Percentiles rank a stretch among this genome's conserved stretches.
phyloP scores from a whole-genome alignment of 106 monocot species.

The Gastrodia elata region DNA sequence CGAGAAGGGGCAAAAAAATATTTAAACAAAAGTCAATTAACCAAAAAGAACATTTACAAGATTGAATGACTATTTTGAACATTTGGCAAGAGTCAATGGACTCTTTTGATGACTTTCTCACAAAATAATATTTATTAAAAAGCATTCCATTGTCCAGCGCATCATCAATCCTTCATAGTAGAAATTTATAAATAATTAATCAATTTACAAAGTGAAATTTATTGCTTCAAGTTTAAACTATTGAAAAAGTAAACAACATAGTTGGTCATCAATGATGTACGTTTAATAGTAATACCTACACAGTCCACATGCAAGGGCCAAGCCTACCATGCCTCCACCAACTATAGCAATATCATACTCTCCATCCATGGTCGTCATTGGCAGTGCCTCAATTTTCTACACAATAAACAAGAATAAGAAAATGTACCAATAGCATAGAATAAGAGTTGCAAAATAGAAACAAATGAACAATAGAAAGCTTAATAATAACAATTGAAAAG shows the following conservation, averaged over 20 bases:
- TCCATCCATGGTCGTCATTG: slow-evolving; percentile 9
- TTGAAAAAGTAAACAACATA: neutral
- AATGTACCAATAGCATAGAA: neutral
- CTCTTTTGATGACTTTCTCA: too few relatives aligned
- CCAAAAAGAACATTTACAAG: too few relatives aligned
- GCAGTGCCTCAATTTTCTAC: slow-evolving; percentile 7
- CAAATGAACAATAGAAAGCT: neutral
- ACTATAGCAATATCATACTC: slow-evolving; percentile 74
- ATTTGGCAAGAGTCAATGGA: too few relatives aligned
- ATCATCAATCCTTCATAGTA: neutral
- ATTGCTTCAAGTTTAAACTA: neutral
- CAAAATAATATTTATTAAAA: too few relatives aligned
- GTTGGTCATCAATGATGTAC: neutral
- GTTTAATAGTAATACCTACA: slow-evolving; percentile 49
- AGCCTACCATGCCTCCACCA: slow-evolving; percentile 98
- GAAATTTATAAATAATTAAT: neutral
- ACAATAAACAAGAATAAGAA: slow-evolving; percentile 2
- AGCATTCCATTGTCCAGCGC: neutral
- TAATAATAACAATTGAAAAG: too few relatives aligned
- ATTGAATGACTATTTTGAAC: too few relatives aligned
- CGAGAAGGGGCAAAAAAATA: too few relatives aligned
- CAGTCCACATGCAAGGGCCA: slow-evolving; percentile 79
- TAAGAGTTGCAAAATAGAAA: neutral
- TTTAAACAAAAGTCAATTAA: too few relatives aligned
- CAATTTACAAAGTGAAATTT: neutral